Base-by-base conservation (phyloP, 805 yeast genomes). In the Cyberlindnera maclurae region DNA sequence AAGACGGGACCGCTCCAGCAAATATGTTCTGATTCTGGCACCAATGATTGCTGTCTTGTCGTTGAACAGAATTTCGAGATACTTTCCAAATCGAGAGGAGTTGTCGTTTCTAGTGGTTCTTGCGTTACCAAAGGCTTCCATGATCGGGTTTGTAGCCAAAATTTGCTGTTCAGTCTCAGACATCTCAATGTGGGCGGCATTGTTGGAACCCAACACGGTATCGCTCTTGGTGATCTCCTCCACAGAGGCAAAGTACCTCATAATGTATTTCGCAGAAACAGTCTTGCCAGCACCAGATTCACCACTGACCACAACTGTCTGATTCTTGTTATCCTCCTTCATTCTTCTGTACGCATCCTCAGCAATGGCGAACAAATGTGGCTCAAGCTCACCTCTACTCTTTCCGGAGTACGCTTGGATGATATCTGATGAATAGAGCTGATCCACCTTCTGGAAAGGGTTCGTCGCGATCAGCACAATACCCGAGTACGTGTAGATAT, bases 211-310 rank as follows among this genome's bases (percentile, higher is more conserved):
- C 62, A 37, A 59, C 18, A 54, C 55, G 28, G 53, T 42, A n/a
- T 60, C 59, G 42, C 50, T 56, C 38, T 50, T 56, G 13, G 62
- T 44, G 37, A 54, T 54, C 43, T 67, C 70, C 57, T 90, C 97
- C 12, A 90, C 97, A 13, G 95, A 80, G 4, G 97, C 97, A 60
- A 90, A 89, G 63, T 89, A 90, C 61, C 97, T 78, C 97, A 90
- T 90, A 48, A 90, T 90, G 62, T 85, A 90, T 60, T 90, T 90
- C 29, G 98, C 98, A 46, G 93, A 80, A 31, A 90, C 97, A 4
- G 97, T 93, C 56, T 90, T 93, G 62, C 98, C 98, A 22, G 98
- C 97, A 63, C 98, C 98, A 6, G 96, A 85, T 64, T 90, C 98
- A 64, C 98, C 98, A 51, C 89, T 79, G 13, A 90, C 97, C 13